phyloP scores from a whole-genome alignment of 1,284 basidiomycete species.

The Ceratorhiza oryzae-sativae region DNA sequence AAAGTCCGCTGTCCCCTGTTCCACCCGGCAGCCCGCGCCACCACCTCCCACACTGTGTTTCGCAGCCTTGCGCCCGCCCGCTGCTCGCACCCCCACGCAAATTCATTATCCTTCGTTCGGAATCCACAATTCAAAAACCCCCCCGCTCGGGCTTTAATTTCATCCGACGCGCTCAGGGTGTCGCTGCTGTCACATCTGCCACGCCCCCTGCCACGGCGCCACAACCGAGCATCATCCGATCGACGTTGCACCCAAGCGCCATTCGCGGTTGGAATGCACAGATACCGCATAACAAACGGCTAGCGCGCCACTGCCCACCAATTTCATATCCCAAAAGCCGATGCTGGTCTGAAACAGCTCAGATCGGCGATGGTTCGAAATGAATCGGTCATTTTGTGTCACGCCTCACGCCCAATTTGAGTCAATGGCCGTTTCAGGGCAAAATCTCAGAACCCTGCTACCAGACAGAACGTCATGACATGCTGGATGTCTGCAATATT shows the following conservation, averaged over 20 bases:
- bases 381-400: constrained; percentile 1
- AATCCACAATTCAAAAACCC: constrained; percentile 8
- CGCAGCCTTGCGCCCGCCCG: background rate
- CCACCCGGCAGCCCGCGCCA: constrained; percentile 6
- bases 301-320: background rate
- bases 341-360: background rate
- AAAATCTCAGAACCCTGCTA: too few relatives aligned
- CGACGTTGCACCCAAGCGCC: background rate
- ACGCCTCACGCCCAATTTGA: background rate
- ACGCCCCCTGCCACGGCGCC: constrained; percentile 1
- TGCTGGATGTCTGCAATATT: too few relatives aligned
- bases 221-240: background rate
- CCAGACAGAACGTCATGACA: too few relatives aligned
- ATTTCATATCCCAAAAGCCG: background rate
- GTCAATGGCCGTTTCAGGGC: too few relatives aligned
- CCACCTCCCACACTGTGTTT: constrained; percentile 5
- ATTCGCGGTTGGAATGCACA: background rate
- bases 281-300: background rate
- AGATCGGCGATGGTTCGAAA: constrained; percentile 11
- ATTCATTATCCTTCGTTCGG: constrained; percentile 6
- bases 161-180: background rate
- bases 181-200: background rate
- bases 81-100: constrained; percentile 3
- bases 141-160: background rate
- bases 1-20: constrained; percentile 12